A percentile compares a stretch with the other conserved stretches of the same genome.
These are phyloP conservation scores for Colletotrichum truncatum DNA, from an alignment of 2,329 filamentous ascomycete genomes.

Conservation along the genomic window DNA sequence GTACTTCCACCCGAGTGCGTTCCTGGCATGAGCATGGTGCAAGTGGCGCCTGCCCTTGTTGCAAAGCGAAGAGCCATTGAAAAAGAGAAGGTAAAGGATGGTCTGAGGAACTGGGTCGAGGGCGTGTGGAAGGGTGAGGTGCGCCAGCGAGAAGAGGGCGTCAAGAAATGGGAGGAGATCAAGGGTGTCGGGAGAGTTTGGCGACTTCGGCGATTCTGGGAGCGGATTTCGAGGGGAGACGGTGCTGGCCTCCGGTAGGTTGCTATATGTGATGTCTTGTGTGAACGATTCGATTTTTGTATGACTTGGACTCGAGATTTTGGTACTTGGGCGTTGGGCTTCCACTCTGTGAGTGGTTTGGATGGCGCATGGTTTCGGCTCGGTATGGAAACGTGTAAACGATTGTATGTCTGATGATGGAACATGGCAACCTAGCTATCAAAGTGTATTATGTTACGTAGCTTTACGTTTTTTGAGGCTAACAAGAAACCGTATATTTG, in stretches of 20 bases:
- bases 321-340: neutral
- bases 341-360: neutral
- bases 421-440: neutral
- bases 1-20: slow-evolving; percentile 74
- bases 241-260: slow-evolving; percentile 20
- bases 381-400: neutral
- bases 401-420: slow-evolving; percentile 6
- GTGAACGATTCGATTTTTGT: neutral
- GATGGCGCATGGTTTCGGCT: neutral
- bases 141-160: slow-evolving; percentile 55
- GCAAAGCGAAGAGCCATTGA: slow-evolving; percentile 71
- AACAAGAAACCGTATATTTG: too few species aligned
- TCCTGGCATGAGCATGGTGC: slow-evolving; percentile 49
- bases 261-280: neutral
- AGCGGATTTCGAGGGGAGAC: slow-evolving; percentile 61
- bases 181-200: slow-evolving; percentile 66
- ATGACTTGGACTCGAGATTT: neutral
- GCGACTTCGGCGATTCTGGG: slow-evolving; percentile 73
- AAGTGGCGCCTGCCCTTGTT: slow-evolving; percentile 69
- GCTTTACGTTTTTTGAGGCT: too few species aligned
- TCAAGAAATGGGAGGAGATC: slow-evolving; percentile 58
- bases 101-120: slow-evolving; percentile 71
- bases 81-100: slow-evolving; percentile 74
- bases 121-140: slow-evolving; percentile 65
- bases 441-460: too few species aligned